Evolutionary conservation across 2,329 filamentous ascomycete species (phyloP), one percentile per base, ranked within the genome.

Genomic region (Mollisia scopiformis): DNA sequence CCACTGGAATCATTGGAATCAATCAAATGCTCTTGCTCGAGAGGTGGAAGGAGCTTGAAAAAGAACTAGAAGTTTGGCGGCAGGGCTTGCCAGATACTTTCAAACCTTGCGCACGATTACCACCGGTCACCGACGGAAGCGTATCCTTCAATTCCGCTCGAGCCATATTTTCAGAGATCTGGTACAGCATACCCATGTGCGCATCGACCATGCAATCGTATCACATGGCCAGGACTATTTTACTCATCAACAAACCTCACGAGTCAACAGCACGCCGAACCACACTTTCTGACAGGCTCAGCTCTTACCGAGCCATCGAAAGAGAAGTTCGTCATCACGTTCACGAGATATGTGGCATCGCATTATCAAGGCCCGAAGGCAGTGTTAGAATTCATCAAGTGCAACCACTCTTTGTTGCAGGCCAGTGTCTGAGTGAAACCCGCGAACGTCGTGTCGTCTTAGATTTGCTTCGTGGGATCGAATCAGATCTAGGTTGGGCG

Each of bases 181-280:
- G 87, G 85, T 88, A 87, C 71, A 81, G 81, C 55, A 77, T 85
- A 0, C 80, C 86, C 0, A 83, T 89, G 79, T 89, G 86, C 72
- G 85, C 84, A 0, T 85, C 86, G 2, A 85, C 85, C 1, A 88
- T 88, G 80, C 85, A 88, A 67, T 81, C 81, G 61, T 88, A 87
- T 65, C 84, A 89, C 67, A 88, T 89, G 76, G 84, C 84, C 1
- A 80, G 84, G 46, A 85, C 88, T 11, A 79, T 88, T 4, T 71
- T 89, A 0, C 78, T 87, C 13, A 79, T 87, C 64, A 88, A 89
- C 67, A 82, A 83, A 60, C 84, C 83, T 0, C 78, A 81, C 16
- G 81, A 88, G 59, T 82, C 80, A 0, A 82, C 83, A 1, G 79
- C 79, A 59, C 77, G 78, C 19, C 77, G 79, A 21, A 80, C 79